phyloP scores from a whole-genome alignment of 2,329 filamentous ascomycete genomes.

The Pseudocercospora pini-densiflorae region DNA sequence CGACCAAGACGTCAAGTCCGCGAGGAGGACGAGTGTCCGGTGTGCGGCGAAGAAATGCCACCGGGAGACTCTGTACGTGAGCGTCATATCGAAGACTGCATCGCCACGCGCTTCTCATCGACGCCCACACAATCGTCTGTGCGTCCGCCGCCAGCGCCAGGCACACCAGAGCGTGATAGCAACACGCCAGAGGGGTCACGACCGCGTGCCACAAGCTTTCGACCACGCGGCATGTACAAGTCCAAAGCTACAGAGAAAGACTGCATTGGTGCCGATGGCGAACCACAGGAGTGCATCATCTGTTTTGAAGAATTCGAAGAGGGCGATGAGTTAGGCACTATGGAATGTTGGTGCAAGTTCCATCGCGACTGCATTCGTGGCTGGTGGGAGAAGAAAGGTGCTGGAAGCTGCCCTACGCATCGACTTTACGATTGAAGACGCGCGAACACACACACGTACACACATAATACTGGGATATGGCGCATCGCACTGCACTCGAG shows the following conservation, averaged over 20 bases:
- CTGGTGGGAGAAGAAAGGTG: slow-evolving; percentile 63
- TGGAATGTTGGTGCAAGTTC: slow-evolving; percentile 69
- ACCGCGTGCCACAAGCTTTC: slow-evolving; percentile 37
- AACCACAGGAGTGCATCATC: slow-evolving; percentile 63
- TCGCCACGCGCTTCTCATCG: slow-evolving; percentile 33
- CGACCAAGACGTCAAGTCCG: slow-evolving; percentile 38
- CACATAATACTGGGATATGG: not conserved
- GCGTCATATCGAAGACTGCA: slow-evolving; percentile 48
- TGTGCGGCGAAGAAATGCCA: slow-evolving; percentile 75
- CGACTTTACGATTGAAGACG: slow-evolving; percentile 47
- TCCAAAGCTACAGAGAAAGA: slow-evolving; percentile 68
- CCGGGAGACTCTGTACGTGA: slow-evolving; percentile 52
- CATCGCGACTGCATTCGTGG: slow-evolving; percentile 63
- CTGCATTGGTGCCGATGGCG: slow-evolving; percentile 57
- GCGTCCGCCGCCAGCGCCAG: slow-evolving; percentile 6
- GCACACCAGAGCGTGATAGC: slow-evolving; percentile 21
- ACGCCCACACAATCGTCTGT: slow-evolving; percentile 11
- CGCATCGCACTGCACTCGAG: not conserved
- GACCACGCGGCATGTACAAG: slow-evolving; percentile 50
- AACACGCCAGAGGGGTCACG: slow-evolving; percentile 24
- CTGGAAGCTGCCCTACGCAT: slow-evolving; percentile 65
- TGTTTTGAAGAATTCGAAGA: slow-evolving; percentile 68
- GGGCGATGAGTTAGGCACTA: slow-evolving; percentile 61
- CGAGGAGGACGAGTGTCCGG: slow-evolving; percentile 80
- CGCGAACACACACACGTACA: not conserved